Percentiles rank a stretch among this genome's conserved stretches.
phyloP scores from a whole-genome alignment of 1,284 basidiomycete species.

The Moesziomyces antarcticus region DNA sequence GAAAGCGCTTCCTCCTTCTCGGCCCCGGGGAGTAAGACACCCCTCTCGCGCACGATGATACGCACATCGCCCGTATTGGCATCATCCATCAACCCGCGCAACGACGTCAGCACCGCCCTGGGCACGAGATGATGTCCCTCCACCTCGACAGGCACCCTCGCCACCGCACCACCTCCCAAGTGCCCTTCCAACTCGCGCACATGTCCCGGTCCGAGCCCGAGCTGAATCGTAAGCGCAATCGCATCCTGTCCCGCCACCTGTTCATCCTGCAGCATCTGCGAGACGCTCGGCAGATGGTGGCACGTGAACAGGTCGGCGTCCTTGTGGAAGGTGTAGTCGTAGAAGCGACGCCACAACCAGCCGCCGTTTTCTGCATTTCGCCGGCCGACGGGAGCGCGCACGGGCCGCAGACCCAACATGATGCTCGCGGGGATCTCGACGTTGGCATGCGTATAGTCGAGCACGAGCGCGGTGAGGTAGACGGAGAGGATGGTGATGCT shows the following conservation, averaged over 20 bases:
- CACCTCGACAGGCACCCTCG: slow-evolving; percentile 48
- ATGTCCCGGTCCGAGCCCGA: slow-evolving; percentile 52
- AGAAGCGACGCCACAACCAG: slow-evolving; percentile 51
- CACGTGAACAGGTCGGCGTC: slow-evolving; percentile 58
- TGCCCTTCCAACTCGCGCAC: slow-evolving; percentile 2
- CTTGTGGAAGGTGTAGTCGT: slow-evolving; percentile 44
- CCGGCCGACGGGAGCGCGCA: slow-evolving; percentile 14
- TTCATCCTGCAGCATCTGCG: slow-evolving; percentile 44
- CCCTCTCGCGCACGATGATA: slow-evolving; percentile 61
- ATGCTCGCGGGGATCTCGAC: slow-evolving; percentile 50
- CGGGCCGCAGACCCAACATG: slow-evolving; percentile 54
- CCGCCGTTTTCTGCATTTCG: slow-evolving; percentile 24
- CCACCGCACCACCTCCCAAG: slow-evolving; percentile 7
- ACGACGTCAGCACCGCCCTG: slow-evolving; percentile 39
- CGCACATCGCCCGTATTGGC: slow-evolving; percentile 62
- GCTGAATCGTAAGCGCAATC: slow-evolving; percentile 57
- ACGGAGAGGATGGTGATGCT: slow-evolving; percentile 53
- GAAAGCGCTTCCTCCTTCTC: slow-evolving; percentile 5
- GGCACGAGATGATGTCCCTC: slow-evolving; percentile 53
- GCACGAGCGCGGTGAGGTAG: slow-evolving; percentile 52
- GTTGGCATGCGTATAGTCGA: slow-evolving; percentile 50
- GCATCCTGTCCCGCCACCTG: slow-evolving; percentile 44
- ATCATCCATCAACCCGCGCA: slow-evolving; percentile 59
- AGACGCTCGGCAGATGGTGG: slow-evolving; percentile 52
- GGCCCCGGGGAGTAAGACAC: slow-evolving; percentile 26